Base-by-base conservation (phyloP, 1,139 yeast species). In the Geotrichum histeridarum region DNA sequence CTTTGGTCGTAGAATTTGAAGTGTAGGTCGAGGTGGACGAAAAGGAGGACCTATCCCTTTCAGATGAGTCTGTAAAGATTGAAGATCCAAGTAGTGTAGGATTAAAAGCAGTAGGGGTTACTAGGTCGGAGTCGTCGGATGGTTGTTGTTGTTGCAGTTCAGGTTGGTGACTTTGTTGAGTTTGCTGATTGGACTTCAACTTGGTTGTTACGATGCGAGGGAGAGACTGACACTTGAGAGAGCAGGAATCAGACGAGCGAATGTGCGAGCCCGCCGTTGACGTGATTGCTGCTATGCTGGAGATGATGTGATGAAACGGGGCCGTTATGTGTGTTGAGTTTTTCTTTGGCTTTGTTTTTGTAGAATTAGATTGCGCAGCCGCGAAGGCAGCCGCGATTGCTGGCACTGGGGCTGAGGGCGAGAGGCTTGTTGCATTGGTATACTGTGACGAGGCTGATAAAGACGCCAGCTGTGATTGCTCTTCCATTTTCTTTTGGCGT, bases 351-450 rank as follows among this genome's bases (percentile, higher is more conserved):
- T 51, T 45, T 27, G 32, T 31, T 12, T 27, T 43, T 27, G 47
- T 15, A 33, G 38, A 8, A 8, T 44, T 7, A 6, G 42, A 9
- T 35, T 46, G 48, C 18, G 54, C 51, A 33, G 54, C 50, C 14
- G 52, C 53, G 11, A 48, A n/a, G 27, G 53, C 55, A 30, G 50
- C 50, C 14, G 55, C 55, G n/a, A 53, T 48, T 8, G 55, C 55
- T 17, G 55, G 55, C n/a, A 53, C 51, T 8, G 55, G 55, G 15
- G 51, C 55, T 12, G 55, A 37, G 18, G 52, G 55, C 22, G 55
- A 47, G 12, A 45, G 35, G 18, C 17, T 45, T 33, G 52, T 42
- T 38, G 48, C 18, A 15, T 38, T 33, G 5, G 51, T 37, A 27
- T 42, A 42, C 9, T 51, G 43, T 12, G 50, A 49, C 9, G 55